Base-by-base conservation (phyloP, 1,284 basidiomycete species). In the Paramarasmius palmivorus region DNA sequence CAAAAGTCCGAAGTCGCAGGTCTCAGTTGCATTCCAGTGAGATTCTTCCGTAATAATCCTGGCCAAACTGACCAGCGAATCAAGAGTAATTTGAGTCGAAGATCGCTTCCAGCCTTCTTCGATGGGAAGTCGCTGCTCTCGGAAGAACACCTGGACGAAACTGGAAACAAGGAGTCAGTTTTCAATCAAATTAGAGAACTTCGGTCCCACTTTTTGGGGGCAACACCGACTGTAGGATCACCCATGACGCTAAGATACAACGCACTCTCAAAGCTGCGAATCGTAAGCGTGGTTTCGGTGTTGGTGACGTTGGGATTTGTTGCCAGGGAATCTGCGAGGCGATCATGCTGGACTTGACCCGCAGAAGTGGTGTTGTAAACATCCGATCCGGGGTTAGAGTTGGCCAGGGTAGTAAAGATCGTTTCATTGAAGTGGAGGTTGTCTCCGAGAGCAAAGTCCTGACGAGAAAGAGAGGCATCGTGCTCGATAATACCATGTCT, bases 401-500 rank as follows among this genome's bases (percentile, higher is more conserved):
- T 49, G 2, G 47, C 34, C 7, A 49, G 34, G 4, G 47, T 49
- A 3, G 2, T 12, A n/a, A 49, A 49, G 32, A 49, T 36, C 10
- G 47, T 37, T 23, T 49, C 35, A 49, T 62, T 60, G 59, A 63
- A 63, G 23, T 56, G 49, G 37, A 59, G 47, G 40, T 61, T 62
- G 44, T 61, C 58, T 1, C 61, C 59, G 34, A 53, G 41, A 32
- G 49, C 49, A 35, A 26, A 46, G 47, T 63, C 62, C 4, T 36
- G 41, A 38, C 62, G 58, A 26, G 63, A 61, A 41, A 61, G 32
- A 20, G 61, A 63, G 19, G 57, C 63, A 49, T 64, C 61, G 50
- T 61, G 60, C 46, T 64, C 61, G 14, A 62, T 53, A 38, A 52
- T 53, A 8, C 54, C 58, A 52, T 64, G 63, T 0, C 61, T 63